Conservation (phyloP, 371 early-diverging fungal genomes). For the Dinochytrium kinnereticum region DNA sequence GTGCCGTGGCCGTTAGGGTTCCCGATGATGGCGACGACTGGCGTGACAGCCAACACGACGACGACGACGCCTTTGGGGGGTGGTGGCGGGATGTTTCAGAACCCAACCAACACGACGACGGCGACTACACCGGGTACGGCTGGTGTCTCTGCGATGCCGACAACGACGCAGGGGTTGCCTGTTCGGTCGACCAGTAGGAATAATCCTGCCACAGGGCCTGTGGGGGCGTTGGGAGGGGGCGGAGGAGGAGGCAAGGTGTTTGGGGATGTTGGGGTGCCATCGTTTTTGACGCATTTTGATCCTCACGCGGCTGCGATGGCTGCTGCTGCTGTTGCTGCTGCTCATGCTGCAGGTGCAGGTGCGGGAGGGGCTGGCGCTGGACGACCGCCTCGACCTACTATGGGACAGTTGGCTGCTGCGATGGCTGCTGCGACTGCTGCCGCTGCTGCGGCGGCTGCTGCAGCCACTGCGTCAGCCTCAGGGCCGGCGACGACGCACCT, state of each 20-base stretch:
- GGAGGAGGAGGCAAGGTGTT: too few relatives aligned
- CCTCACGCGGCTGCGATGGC: too few relatives aligned
- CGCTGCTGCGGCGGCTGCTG: background rate
- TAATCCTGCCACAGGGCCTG: too few relatives aligned
- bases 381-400: too few relatives aligned
- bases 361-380: too few relatives aligned
- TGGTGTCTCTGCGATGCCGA: background rate
- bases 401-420: too few relatives aligned
- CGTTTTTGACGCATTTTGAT: too few relatives aligned
- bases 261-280: too few relatives aligned
- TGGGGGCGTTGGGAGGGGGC: too few relatives aligned
- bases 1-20: background rate
- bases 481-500: background rate
- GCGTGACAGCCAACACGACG: background rate
- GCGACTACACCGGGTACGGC: background rate
- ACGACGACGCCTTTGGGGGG: background rate
- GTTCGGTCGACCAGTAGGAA: conserved; percentile 1
- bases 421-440: background rate
- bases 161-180: background rate
- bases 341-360: too few relatives aligned
- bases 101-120: background rate
- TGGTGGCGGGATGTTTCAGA: too few relatives aligned
- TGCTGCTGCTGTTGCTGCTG: too few relatives aligned
- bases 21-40: background rate
- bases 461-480: background rate